These are phyloP conservation scores for Nectriaceae sp. DNA, from an alignment of 2,329 filamentous ascomycete species.

Conservation along the genomic window DNA sequence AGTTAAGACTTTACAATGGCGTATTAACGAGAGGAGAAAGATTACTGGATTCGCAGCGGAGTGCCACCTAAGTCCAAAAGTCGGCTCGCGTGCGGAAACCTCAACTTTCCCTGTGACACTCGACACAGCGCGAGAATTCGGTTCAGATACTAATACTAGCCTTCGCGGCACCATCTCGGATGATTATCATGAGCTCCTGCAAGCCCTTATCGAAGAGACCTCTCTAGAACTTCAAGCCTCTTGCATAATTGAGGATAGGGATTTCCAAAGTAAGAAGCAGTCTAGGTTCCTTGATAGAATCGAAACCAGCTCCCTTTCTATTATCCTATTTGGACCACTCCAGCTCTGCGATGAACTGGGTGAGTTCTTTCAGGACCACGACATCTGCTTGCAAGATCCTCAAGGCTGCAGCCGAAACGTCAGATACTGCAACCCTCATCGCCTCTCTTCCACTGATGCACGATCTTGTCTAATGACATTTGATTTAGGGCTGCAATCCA, in stretches of 20 bases:
- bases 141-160: no score
- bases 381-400: conserved; percentile 39
- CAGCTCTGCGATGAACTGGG: conserved; percentile 31
- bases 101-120: no score
- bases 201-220: conserved; percentile 14
- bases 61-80: no score
- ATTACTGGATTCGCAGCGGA: no score
- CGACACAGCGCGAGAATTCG: no score
- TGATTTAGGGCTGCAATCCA: neutral
- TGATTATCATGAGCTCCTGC: no score
- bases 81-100: no score
- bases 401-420: conserved; percentile 25
- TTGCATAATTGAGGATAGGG: neutral
- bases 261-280: no score
- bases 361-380: conserved; percentile 31
- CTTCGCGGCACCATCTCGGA: no score
- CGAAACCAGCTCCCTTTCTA: conserved; percentile 8
- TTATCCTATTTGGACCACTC: conserved; percentile 34
- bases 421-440: conserved; percentile 39
- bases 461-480: conserved; percentile 1
- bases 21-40: no score
- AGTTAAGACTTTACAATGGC: no score
- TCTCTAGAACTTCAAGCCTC: conserved; percentile 1
- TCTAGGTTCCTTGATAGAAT: no score
- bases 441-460: conserved; percentile 24